Percentiles rank a stretch among this genome's conserved stretches.
These are phyloP conservation scores for Xerocomus potaroensis DNA, from an alignment of 768 basidiomycete genomes.

Conservation along the genomic window DNA sequence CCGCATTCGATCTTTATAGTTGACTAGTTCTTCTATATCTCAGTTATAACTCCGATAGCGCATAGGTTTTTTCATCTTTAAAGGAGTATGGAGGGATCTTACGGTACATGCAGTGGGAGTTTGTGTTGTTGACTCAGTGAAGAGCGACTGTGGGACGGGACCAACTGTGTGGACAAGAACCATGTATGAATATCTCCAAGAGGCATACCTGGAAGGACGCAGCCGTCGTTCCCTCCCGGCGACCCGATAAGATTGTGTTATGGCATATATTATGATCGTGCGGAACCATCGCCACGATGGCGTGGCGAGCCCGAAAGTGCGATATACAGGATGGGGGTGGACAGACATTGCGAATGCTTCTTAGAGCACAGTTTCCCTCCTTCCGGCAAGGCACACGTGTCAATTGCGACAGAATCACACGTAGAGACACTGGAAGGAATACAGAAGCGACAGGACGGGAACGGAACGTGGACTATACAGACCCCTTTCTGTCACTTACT, in stretches of 20 bases:
- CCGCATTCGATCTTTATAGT: background rate
- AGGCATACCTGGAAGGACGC: too few species aligned
- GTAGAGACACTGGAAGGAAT: too few species aligned
- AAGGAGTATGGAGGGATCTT: background rate
- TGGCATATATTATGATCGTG: background rate
- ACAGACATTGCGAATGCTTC: background rate
- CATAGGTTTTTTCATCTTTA: background rate
- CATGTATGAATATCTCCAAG: too few species aligned
- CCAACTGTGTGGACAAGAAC: too few species aligned
- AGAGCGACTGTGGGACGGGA: too few species aligned
- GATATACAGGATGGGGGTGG: background rate
- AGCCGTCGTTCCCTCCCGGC: background rate
- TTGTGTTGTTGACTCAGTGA: background rate
- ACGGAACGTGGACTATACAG: too few species aligned
- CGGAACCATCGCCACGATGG: background rate
- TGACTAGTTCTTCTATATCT: background rate
- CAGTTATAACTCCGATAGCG: background rate
- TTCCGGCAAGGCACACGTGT: background rate
- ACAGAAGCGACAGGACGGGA: background rate
- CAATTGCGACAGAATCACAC: background rate
- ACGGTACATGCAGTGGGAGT: background rate
- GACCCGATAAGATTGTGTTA: background rate
- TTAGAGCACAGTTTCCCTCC: background rate
- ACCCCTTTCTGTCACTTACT: too few species aligned
- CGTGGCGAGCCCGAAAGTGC: conserved; percentile 2